Evolutionary conservation across 257 asterid species (phyloP).

Genomic region (Nicotiana benthamiana): DNA sequence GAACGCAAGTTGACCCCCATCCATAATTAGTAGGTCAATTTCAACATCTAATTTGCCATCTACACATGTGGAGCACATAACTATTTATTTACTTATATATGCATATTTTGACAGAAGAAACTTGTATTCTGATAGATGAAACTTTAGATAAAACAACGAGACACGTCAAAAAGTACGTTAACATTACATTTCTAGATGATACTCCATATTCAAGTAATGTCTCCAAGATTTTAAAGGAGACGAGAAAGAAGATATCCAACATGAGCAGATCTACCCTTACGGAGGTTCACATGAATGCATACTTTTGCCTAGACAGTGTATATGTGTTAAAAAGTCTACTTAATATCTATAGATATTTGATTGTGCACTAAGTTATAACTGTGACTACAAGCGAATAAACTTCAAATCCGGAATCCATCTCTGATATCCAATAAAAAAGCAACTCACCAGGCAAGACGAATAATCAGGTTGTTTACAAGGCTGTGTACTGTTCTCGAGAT

Average conservation of each 20-base stretch:
- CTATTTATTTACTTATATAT: not conserved
- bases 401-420: too few species aligned
- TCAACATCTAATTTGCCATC: not conserved
- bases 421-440: not conserved
- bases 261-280: too few species aligned
- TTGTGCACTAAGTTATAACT: too few species aligned
- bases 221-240: not conserved
- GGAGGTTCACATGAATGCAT: too few species aligned
- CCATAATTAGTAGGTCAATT: not conserved
- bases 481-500: not conserved
- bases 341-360: too few species aligned
- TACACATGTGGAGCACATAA: not conserved
- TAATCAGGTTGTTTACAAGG: not conserved
- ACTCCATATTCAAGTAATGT: not conserved
- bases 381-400: too few species aligned
- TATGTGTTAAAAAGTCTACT: too few species aligned
- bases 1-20: not conserved
- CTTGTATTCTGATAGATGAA: not conserved
- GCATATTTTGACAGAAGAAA: not conserved
- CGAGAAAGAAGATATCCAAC: not conserved
- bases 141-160: not conserved
- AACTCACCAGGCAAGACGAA: not conserved
- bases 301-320: too few species aligned
- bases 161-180: not conserved
- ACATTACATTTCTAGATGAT: not conserved